A percentile compares a stretch with the other conserved stretches of the same genome.
Evolutionary conservation across 176 grass and related monocot species (phyloP).

Genomic region (Juncus effusus): DNA sequence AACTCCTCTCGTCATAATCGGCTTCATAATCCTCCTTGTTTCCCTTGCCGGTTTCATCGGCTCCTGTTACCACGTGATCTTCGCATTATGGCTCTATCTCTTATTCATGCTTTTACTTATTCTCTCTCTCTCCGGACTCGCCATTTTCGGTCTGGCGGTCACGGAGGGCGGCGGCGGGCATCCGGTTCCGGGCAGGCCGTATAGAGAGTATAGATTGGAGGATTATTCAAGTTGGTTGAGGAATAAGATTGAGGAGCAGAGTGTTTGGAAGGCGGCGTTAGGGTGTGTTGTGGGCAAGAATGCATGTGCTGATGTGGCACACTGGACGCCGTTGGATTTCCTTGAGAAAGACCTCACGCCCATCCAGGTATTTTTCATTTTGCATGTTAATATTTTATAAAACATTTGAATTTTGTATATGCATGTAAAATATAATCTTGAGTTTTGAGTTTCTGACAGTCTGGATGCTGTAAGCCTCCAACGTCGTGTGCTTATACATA

Average conservation of each 20-base stretch:
- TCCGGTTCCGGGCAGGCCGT: conserved; percentile 44
- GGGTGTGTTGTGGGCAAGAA: conserved; percentile 40
- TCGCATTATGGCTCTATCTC: conserved; percentile 76
- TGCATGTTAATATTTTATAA: not conserved
- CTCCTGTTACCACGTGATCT: conserved; percentile 57
- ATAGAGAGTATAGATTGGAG: conserved; percentile 54
- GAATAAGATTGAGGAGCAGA: conserved; percentile 21
- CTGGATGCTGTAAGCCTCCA: conserved; percentile 36
- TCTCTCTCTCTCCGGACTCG: conserved; percentile 38
- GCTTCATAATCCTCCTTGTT: conserved; percentile 67
- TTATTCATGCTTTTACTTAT: conserved; percentile 55
- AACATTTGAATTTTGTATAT: not conserved
- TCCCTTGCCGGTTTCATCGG: conserved; percentile 65
- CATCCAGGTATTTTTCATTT: conserved; percentile 27
- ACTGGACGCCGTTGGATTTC: conserved; percentile 40
- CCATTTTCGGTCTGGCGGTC: conserved; percentile 51
- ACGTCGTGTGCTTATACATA: conserved; percentile 23
- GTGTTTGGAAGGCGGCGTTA: conserved; percentile 29
- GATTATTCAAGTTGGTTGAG: conserved; percentile 72
- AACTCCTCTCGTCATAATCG: conserved; percentile 52
- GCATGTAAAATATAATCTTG: not conserved
- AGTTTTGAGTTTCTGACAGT: conserved; percentile 18
- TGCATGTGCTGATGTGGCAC: conserved; percentile 32
- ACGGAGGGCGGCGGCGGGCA: conserved; percentile 48
- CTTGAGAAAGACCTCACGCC: conserved; percentile 43